Evolutionary conservation across 1,139 yeast genomes (phyloP), one percentile per base, ranked within the genome.

Genomic region (Blastobotrys serpentis): DNA sequence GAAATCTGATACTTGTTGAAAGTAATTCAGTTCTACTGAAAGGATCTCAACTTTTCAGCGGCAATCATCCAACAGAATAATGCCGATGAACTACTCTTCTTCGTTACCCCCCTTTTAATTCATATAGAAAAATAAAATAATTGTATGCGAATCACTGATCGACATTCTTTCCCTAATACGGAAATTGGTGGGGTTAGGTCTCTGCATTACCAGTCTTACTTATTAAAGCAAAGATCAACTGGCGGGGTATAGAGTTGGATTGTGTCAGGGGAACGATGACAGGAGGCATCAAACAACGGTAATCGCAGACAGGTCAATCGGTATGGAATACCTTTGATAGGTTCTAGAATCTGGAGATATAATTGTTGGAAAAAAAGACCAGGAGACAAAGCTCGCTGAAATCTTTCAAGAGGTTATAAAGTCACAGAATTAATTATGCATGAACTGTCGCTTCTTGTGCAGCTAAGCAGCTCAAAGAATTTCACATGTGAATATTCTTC

Each of bases 401-500:
- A n/a, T n/a, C n/a, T n/a, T n/a, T n/a, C n/a, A n/a, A n/a, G n/a
- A n/a, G n/a, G n/a, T n/a, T n/a, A n/a, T n/a, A n/a, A n/a, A n/a
- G 26, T 23, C 26, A 23, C 26, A 23, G 26, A 23, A n/a, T 10
- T 10, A 23, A 23, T 10, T 23, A 23, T 23, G 26, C 26, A 23
- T 23, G 26, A 10, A 6, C 6, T 23, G 26, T 6, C 6, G 26
- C 8, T 10, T 23, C 26, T 10, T 23, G 6, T 23, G 26, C 26
- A 23, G 26, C 10, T 6, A 23, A 23, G 26, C 26, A 6, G 26
- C 26, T 23, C 26, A 23, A 23, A 17, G 38, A 33, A 33, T n/a
- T 33, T 33, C 18, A 17, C 38, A 33, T 33, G 38, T 33, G 38
- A 33, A 33, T 33, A 33, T 33, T 5, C 6, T 8, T 13, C 38